Percentiles rank a stretch among this genome's conserved stretches.
phyloP scores from a whole-genome alignment of 352 stramenopile species.

The Phytophthora hybrid region DNA sequence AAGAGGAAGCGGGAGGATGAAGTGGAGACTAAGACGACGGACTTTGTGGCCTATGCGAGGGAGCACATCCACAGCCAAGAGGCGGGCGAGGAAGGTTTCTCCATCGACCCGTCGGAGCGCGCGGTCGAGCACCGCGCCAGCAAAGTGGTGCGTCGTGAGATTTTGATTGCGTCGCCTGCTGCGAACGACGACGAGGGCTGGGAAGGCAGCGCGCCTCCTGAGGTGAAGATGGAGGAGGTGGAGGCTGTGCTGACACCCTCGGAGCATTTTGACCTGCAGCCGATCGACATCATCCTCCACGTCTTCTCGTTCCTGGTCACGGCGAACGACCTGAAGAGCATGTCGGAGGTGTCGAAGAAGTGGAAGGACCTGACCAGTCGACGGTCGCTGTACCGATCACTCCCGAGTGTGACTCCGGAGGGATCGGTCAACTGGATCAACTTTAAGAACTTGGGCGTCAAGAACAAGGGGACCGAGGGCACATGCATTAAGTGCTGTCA shows the following conservation, averaged over 20 bases:
- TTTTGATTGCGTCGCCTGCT: slow-evolving; percentile 83
- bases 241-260: slow-evolving; percentile 47
- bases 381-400: slow-evolving; percentile 71
- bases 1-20: slow-evolving; percentile 48
- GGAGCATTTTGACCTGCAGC: slow-evolving; percentile 88
- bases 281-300: slow-evolving; percentile 89
- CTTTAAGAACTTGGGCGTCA: slow-evolving; percentile 91
- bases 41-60: slow-evolving; percentile 78
- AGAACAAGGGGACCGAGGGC: slow-evolving; percentile 91
- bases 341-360: slow-evolving; percentile 80
- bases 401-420: slow-evolving; percentile 72
- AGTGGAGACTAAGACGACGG: slow-evolving; percentile 23
- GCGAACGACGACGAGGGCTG: slow-evolving; percentile 84
- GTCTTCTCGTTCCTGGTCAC: slow-evolving; percentile 89
- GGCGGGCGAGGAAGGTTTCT: slow-evolving; percentile 82
- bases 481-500: slow-evolving; percentile 90
- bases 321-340: slow-evolving; percentile 71
- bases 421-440: slow-evolving; percentile 89
- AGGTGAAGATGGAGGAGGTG: slow-evolving; percentile 52
- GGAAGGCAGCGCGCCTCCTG: slow-evolving; percentile 46
- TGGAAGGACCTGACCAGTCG: slow-evolving; percentile 84
- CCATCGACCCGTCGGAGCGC: slow-evolving; percentile 85
- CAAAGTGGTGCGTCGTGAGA: slow-evolving; percentile 86
- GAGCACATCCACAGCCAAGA: slow-evolving; percentile 87
- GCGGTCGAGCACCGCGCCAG: slow-evolving; percentile 85